phyloP scores from a whole-genome alignment of 306 rosid species.

The Lablab purpureus region DNA sequence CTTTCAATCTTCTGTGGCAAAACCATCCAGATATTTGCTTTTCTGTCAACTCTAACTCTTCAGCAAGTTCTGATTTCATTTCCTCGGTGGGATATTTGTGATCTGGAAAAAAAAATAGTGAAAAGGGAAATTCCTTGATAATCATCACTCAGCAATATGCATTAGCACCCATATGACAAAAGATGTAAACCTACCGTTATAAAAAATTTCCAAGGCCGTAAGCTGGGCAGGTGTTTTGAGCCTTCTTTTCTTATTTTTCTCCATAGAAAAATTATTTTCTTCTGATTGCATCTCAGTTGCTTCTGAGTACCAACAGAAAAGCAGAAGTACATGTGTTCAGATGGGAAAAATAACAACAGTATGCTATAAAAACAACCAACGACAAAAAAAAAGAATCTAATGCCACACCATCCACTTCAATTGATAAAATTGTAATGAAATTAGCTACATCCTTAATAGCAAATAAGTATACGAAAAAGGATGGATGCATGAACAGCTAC shows the following conservation, averaged over 20 bases:
- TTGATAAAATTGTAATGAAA: conserved; percentile 30
- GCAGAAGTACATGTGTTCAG: conserved; percentile 1
- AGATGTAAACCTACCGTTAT: conserved; percentile 64
- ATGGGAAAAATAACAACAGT: neutral
- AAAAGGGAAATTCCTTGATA: conserved; percentile 28
- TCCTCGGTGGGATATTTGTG: conserved; percentile 96
- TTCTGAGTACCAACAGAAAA: conserved; percentile 62
- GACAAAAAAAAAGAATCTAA: neutral
- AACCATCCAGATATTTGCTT: conserved; percentile 99
- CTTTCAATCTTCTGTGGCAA: conserved; percentile 98
- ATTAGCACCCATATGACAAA: conserved; percentile 39
- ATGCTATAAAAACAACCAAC: conserved; percentile 7
- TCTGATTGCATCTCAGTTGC: conserved; percentile 69
- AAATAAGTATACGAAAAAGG: neutral
- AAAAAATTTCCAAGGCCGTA: conserved; percentile 81
- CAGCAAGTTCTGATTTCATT: conserved; percentile 78
- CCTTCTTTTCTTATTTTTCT: conserved; percentile 78
- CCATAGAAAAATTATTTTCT: conserved; percentile 69
- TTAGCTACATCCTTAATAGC: neutral
- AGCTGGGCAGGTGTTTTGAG: conserved; percentile 91
- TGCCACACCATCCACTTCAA: conserved; percentile 17
- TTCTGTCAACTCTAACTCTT: conserved; percentile 79
- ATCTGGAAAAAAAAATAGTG: conserved; percentile 58
- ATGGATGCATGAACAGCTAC: neutral
- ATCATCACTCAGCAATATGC: conserved; percentile 30